Base-by-base conservation (phyloP, 1,284 basidiomycete genomes). In the Neonothopanus nambi region DNA sequence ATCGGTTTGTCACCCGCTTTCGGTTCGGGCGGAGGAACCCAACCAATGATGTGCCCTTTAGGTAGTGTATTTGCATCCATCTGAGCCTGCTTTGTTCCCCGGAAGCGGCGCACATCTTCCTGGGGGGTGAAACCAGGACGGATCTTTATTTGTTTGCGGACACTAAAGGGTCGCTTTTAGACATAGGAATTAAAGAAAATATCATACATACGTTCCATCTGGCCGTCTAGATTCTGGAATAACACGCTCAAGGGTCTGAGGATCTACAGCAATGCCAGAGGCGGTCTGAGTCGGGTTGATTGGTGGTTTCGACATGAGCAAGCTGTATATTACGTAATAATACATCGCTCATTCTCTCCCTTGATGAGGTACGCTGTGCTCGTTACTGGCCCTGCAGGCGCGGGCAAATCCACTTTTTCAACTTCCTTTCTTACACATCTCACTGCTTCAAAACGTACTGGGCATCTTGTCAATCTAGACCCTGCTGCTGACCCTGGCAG, bases 401-500 rank as follows among this genome's bases (percentile, higher is more conserved):
- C 96, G 6, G 97, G 97, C 57, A 99, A 99, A 76, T 95, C 95
- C 0, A 99, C 97, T 0, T 97, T 99, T 67, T 92, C 92, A 65
- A 79, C 82, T 3, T 85, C 94, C 0, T 84, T 99, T 63, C 82
- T 99, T 57, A 95, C 93, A 2, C 96, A 99, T 73, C 86, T 98
- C 5, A 85, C 84, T 57, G 82, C 91, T 0, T 79, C 93, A 43
- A 91, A 87, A 57, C 84, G 97, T 6, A 86, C 87, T 1, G 90
- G 88, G 0, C 95, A 99, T 75, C 86, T 98, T 50, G 93, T 99
- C 70, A 99, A 99, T 71, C 84, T 99, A 59, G 97, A 99, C 70
- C 97, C 97, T 7, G 97, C 97, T 0, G 97, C 97, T 0, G 87
- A 93, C 57, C 74, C 83, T 5, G 76, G 81, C 30, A 87, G 89